phyloP scores from a whole-genome alignment of 202 grass and related monocot species.

The Zizania palustris region DNA sequence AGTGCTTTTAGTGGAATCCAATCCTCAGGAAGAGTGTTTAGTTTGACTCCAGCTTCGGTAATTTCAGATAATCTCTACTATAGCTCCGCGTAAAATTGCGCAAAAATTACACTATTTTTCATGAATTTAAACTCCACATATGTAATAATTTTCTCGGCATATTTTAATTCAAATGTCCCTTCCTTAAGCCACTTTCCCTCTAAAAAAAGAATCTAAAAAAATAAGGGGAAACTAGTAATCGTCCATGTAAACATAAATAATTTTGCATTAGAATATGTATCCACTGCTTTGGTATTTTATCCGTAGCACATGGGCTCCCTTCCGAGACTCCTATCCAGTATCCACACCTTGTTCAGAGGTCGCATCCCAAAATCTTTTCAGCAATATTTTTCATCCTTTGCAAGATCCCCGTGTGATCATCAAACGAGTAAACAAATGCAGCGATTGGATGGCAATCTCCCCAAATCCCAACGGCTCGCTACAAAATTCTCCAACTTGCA shows the following conservation, averaged over 20 bases:
- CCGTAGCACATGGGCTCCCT: slow-evolving; percentile 26
- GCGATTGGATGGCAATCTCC: slow-evolving; percentile 34
- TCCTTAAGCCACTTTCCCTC: not conserved
- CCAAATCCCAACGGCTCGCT: slow-evolving; percentile 50
- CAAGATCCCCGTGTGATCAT: slow-evolving; percentile 41
- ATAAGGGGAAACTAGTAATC: not conserved
- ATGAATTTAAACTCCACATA: too few species aligned
- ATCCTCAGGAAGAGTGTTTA: too few species aligned
- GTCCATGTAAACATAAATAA: not conserved
- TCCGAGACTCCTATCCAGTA: too few species aligned
- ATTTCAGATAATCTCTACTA: too few species aligned
- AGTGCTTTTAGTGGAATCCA: too few species aligned
- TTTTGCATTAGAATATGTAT: not conserved
- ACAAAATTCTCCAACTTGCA: slow-evolving; percentile 40
- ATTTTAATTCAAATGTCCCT: not conserved
- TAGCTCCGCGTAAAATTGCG: too few species aligned
- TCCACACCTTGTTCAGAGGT: slow-evolving; percentile 9
- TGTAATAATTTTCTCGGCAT: too few species aligned
- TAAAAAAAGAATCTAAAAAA: too few species aligned
- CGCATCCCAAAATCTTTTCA: slow-evolving; percentile 26
- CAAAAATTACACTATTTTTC: too few species aligned
- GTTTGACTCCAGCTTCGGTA: too few species aligned
- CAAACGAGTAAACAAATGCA: slow-evolving; percentile 27
- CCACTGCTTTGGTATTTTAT: slow-evolving; percentile 3
- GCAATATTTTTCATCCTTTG: slow-evolving; percentile 26